Percentiles rank a stretch among this genome's conserved stretches.
Evolutionary conservation across 345 rosid species (phyloP).

Genomic region (Syzygium aromaticum): DNA sequence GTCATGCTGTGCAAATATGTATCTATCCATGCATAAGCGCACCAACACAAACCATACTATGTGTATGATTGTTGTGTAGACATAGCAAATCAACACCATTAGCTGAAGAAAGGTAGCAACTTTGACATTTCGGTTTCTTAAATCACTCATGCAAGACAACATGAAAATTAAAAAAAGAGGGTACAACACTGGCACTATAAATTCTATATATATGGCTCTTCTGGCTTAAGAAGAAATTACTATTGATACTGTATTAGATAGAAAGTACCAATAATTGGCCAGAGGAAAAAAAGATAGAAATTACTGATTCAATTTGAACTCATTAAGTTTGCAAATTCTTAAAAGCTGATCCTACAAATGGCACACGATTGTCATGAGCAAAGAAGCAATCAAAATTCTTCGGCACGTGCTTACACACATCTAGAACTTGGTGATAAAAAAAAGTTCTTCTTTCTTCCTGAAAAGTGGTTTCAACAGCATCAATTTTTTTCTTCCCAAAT

Average conservation of each 20-base stretch:
- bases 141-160: not conserved
- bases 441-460: not conserved
- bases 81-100: not conserved
- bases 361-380: not conserved
- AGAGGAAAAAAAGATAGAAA: not conserved
- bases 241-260: not conserved
- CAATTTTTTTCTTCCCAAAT: not conserved
- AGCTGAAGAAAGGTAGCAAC: not conserved
- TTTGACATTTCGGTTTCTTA: not conserved
- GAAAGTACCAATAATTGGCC: not conserved
- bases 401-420: not conserved
- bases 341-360: not conserved
- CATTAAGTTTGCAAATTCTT: not conserved
- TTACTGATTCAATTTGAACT: not conserved
- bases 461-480: not conserved
- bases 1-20: not conserved
- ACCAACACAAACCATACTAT: not conserved
- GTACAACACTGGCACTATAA: not conserved
- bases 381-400: not conserved
- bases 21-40: not conserved
- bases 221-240: not conserved
- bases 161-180: not conserved
- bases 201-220: not conserved
- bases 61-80: not conserved
- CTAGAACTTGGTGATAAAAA: not conserved